Evolutionary conservation across 305 asterid genomes (phyloP).

Genomic region (Rubia tinctorum): DNA sequence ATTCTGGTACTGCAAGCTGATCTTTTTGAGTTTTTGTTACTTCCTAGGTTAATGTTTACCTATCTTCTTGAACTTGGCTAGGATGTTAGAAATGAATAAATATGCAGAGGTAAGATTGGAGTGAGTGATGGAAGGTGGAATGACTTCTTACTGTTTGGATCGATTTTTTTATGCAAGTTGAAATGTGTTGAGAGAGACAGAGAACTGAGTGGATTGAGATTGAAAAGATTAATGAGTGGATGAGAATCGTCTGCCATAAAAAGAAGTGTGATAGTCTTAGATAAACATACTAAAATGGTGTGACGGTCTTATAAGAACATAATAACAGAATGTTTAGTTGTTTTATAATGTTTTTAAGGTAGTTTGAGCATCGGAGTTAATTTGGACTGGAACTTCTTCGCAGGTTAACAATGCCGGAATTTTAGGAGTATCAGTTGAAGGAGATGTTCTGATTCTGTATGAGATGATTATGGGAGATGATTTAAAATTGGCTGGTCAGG

Average conservation of each 20-base stretch:
- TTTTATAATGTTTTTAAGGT: neutral
- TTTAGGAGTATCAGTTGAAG: constrained; percentile 23
- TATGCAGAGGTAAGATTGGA: neutral
- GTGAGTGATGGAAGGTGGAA: neutral
- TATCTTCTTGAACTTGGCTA: neutral
- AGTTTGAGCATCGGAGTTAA: neutral
- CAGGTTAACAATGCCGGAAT: constrained; percentile 36
- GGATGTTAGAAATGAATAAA: neutral
- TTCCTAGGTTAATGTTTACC: neutral
- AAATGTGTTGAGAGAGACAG: too few relatives aligned
- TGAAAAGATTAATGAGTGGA: too few relatives aligned
- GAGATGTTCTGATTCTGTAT: constrained; percentile 17
- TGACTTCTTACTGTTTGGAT: neutral
- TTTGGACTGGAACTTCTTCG: neutral
- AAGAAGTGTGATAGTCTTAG: too few relatives aligned
- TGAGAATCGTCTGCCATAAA: too few relatives aligned
- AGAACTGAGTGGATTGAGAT: too few relatives aligned
- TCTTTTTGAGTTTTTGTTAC: neutral
- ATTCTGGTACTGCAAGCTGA: constrained; percentile 42
- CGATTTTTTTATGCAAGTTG: neutral
- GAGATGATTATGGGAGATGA: constrained; percentile 17
- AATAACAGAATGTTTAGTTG: neutral
- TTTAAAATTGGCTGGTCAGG: neutral
- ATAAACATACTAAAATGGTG: too few relatives aligned
- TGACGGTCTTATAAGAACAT: too few relatives aligned